Evolutionary conservation across 495 filamentous ascomycete genomes (phyloP).

Genomic region (Glarea lozoyensis): DNA sequence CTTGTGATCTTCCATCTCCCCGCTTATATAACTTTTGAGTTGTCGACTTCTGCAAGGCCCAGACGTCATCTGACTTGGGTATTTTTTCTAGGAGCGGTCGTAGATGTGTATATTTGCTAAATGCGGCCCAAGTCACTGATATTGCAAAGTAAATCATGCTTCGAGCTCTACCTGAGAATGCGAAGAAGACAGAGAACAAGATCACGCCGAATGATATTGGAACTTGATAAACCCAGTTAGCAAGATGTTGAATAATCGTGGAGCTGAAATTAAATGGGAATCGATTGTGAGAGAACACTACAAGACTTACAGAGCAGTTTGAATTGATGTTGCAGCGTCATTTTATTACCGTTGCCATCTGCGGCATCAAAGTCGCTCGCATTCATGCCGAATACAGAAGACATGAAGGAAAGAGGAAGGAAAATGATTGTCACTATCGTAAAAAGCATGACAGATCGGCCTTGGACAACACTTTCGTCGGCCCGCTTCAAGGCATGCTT

Average conservation of each 20-base stretch:
- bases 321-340: not conserved
- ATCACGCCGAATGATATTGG: not conserved
- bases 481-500: slow-evolving; percentile 5
- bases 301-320: not conserved
- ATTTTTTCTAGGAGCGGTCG: not conserved
- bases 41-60: too few species aligned
- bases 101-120: not conserved
- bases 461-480: slow-evolving; percentile 6
- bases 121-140: not conserved
- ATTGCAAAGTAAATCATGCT: not conserved
- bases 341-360: too few species aligned
- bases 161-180: not conserved
- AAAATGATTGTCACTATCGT: slow-evolving; percentile 22
- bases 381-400: slow-evolving; percentile 36
- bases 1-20: too few species aligned
- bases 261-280: not conserved
- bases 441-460: slow-evolving; percentile 31
- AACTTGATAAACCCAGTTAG: too few species aligned
- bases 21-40: too few species aligned
- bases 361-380: slow-evolving; percentile 27
- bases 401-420: slow-evolving; percentile 28
- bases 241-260: too few species aligned
- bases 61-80: too few species aligned
- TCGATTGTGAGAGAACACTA: too few species aligned
- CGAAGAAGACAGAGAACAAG: not conserved